Percentiles rank a stretch among this genome's conserved stretches.
Conservation (phyloP, 495 filamentous ascomycete species). For the Aspergillus affinis region DNA sequence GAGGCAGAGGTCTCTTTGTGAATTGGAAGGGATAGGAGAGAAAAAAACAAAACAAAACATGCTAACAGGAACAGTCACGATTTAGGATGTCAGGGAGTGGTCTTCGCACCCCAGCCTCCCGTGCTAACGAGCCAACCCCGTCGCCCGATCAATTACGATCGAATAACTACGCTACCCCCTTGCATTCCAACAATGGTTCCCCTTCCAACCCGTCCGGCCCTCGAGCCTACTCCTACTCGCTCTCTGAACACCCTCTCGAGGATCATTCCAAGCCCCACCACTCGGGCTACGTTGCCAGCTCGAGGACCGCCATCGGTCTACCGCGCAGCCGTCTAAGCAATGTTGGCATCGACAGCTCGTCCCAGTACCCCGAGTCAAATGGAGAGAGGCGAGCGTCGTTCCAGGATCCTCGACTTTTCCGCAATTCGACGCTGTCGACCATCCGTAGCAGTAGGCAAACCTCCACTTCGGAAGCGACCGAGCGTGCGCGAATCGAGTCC, state of each 20-base stretch:
- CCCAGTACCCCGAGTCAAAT: conserved; percentile 41
- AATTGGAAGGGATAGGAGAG: conserved; percentile 11
- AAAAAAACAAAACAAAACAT: neutral
- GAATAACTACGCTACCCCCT: conserved; percentile 44
- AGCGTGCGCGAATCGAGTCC: conserved; percentile 37
- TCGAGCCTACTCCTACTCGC: conserved; percentile 38
- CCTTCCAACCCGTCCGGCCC: conserved; percentile 39
- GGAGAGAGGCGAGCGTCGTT: conserved; percentile 49
- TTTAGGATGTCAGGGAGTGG: conserved; percentile 41
- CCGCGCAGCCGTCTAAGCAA: conserved; percentile 41
- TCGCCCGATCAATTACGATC: conserved; percentile 42
- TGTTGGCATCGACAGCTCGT: conserved; percentile 43
- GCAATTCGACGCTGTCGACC: conserved; percentile 55
- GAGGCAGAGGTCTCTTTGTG: conserved; percentile 5
- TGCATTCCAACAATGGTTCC: conserved; percentile 42
- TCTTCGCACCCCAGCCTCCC: conserved; percentile 39
- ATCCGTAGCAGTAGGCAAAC: conserved; percentile 47
- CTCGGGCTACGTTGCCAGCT: conserved; percentile 35
- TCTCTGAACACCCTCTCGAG: conserved; percentile 53
- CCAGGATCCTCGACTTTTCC: conserved; percentile 47
- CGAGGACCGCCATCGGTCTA: conserved; percentile 45
- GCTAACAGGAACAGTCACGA: conserved; percentile 34
- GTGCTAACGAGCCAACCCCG: conserved; percentile 38
- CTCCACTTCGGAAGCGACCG: conserved; percentile 48
- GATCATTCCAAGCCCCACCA: conserved; percentile 43